Evolutionary conservation across 2,329 filamentous ascomycete genomes (phyloP).

Genomic region (Rhynchosporium graminicola): DNA sequence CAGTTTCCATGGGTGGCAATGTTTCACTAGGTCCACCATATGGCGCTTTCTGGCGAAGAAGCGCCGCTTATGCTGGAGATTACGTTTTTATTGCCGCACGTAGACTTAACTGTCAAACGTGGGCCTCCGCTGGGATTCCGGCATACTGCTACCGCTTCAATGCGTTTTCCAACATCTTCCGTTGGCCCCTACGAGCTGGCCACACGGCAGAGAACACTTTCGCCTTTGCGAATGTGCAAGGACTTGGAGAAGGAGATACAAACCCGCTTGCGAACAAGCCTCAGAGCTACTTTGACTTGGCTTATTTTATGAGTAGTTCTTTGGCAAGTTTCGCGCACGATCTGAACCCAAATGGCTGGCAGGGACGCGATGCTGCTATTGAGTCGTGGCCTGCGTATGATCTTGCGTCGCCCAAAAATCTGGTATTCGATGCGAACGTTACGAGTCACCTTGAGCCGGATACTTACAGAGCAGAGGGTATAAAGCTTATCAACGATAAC

Average conservation of each 20-base stretch:
- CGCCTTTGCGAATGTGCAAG: too few species aligned
- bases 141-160: slow-evolving; percentile 14
- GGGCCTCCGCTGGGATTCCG: slow-evolving; percentile 19
- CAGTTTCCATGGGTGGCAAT: too few species aligned
- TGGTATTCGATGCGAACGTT: slow-evolving; percentile 10
- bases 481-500: background rate
- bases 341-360: background rate
- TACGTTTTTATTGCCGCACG: slow-evolving; percentile 51
- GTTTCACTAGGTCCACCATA: too few species aligned
- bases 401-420: background rate
- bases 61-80: slow-evolving; percentile 49
- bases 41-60: slow-evolving; percentile 42
- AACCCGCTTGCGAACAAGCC: background rate
- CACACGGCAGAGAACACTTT: too few species aligned
- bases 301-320: background rate
- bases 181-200: too few species aligned
- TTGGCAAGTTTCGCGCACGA: background rate
- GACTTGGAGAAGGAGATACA: background rate
- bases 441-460: slow-evolving; percentile 1
- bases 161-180: slow-evolving; percentile 22
- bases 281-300: background rate
- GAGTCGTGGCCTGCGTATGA: background rate
- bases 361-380: background rate
- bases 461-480: background rate
- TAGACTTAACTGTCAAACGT: slow-evolving; percentile 48